phyloP scores from a whole-genome alignment of 768 basidiomycete genomes.

The Rhizopogon vulgaris region DNA sequence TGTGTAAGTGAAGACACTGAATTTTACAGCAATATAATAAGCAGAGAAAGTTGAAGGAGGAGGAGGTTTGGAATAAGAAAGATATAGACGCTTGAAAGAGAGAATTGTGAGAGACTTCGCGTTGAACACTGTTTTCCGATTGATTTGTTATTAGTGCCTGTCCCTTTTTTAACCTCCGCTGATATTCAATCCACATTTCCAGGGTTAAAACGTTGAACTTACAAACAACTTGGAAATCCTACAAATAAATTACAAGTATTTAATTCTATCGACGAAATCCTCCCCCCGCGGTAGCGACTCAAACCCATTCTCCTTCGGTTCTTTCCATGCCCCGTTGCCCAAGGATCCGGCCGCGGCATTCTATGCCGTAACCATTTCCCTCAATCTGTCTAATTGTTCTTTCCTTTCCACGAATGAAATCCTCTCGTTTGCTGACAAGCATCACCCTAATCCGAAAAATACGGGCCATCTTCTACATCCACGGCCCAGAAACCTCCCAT shows the following conservation, averaged over 20 bases:
- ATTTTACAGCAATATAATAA: constrained; percentile 3
- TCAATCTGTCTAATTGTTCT: neutral
- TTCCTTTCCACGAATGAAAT: neutral
- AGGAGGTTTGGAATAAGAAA: constrained; percentile 4
- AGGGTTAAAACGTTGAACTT: too few species aligned
- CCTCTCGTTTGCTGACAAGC: neutral
- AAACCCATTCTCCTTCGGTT: neutral
- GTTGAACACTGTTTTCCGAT: too few species aligned
- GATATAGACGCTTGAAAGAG: constrained; percentile 16
- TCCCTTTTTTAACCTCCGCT: constrained; percentile 25
- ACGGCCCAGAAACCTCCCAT: too few species aligned
- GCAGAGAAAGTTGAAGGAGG: neutral
- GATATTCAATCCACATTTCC: neutral
- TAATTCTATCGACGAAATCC: too few species aligned
- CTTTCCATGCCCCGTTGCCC: neutral
- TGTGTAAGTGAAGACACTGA: neutral
- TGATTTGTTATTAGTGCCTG: constrained; percentile 9
- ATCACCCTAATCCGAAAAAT: neutral
- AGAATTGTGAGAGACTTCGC: constrained; percentile 20
- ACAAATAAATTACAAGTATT: too few species aligned
- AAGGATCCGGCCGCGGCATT: neutral
- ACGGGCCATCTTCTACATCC: neutral
- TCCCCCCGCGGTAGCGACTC: neutral
- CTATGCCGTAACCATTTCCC: neutral
- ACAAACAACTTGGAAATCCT: too few species aligned